Evolutionary conservation across 768 basidiomycete genomes (phyloP), one percentile per base, ranked within the genome.

Genomic region (Galerina sulciceps): DNA sequence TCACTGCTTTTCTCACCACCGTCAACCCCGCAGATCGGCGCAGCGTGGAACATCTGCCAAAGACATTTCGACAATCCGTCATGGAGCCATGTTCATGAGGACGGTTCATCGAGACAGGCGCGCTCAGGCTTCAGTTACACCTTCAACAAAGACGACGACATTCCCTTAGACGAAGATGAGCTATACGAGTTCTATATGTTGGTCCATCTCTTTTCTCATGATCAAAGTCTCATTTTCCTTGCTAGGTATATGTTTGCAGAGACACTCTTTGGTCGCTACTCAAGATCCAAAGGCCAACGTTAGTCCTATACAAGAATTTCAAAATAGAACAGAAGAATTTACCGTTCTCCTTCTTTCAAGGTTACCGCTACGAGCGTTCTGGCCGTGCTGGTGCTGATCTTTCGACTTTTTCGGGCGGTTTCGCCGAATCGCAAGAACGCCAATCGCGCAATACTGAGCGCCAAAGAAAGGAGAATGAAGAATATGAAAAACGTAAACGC

Each of bases 171-270:
- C 57, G 63, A 65, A 48, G 72, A 74, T 18, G 72, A 73, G 35
- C 53, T 68, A 50, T 58, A 57, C 23, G 67, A 68, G 10, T 76
- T 71, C 55, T 76, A 75, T 64, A 64, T 65, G 76, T 70, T 38
- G 40, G 55, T 58, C 14, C 40, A 51, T 20, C 38, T 14, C 38
- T 42, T 22, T 36, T 18, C 37, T 55, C 18, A 41, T 48, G 38
- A 59, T n/a, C 23, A 54, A 38, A 45, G 36, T 40, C 55, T 64
- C 40, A 45, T 31, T 22, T 54, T 53, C 35, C 13, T 52, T 49
- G 53, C 55, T 43, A 76, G 75, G 59, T 75, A 67, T 51, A 71
- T 76, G 71, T 75, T 76, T 50, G 65, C 65, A 36, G 71, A 76
- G 55, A 69, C 71, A 41, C 57, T 78, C 11, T 68, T 65, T 54